phyloP scores from a whole-genome alignment of 345 rosid genomes.

The Pelargonium nanum region DNA sequence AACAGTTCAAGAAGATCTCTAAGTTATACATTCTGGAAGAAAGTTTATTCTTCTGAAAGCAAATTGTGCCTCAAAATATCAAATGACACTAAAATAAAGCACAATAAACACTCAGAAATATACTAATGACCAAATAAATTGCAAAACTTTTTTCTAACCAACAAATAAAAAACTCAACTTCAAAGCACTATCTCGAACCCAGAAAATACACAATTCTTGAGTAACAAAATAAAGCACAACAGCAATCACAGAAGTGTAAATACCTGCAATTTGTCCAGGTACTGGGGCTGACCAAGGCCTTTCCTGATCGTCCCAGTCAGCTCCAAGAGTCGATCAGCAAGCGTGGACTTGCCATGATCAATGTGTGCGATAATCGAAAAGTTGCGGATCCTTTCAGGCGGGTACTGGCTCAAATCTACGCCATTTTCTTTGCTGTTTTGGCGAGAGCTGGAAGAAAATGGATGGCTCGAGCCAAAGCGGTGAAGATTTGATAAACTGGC shows the following conservation, averaged over 20 bases:
- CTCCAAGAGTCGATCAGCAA: conserved; percentile 95
- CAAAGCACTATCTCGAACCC: background rate
- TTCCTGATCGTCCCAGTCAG: conserved; percentile 86
- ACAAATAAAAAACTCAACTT: background rate
- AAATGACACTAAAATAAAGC: no score
- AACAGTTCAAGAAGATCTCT: no score
- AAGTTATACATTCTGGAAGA: no score
- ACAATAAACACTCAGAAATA: no score
- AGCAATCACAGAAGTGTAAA: background rate
- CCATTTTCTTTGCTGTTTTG: conserved; percentile 25
- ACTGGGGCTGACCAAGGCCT: conserved; percentile 97
- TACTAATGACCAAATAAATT: no score
- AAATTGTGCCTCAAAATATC: no score
- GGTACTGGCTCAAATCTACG: conserved; percentile 60
- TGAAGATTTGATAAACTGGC: background rate
- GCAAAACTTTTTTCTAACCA: no score
- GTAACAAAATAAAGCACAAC: no score
- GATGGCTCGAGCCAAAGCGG: conserved; percentile 14
- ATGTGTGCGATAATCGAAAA: conserved; percentile 94
- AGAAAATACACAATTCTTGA: background rate
- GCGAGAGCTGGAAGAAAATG: conserved; percentile 52
- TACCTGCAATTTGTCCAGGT: conserved; percentile 92
- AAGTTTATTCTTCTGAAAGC: no score
- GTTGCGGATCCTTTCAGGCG: conserved; percentile 73
- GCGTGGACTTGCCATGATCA: conserved; percentile 92